A percentile compares a stretch with the other conserved stretches of the same genome.
Conservation (phyloP, 1,284 basidiomycete genomes). For the Trametes polyzona region DNA sequence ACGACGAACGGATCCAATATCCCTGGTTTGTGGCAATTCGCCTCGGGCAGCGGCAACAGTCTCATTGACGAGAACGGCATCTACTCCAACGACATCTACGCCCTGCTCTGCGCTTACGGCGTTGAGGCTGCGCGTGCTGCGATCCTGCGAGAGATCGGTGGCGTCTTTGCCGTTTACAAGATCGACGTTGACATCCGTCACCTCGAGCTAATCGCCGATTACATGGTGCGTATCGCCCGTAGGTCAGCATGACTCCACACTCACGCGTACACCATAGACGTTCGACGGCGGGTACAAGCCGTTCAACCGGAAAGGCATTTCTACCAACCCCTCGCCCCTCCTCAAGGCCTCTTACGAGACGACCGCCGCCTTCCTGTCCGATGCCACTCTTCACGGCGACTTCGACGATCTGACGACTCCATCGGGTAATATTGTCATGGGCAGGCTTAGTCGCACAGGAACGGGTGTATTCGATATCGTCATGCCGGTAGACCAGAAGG, state of each 20-base stretch:
- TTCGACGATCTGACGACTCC: constrained; percentile 91
- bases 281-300: constrained; percentile 97
- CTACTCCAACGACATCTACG: constrained; percentile 96
- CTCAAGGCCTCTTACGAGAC: constrained; percentile 98
- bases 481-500: constrained; percentile 47
- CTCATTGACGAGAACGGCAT: constrained; percentile 86
- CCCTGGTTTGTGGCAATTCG: constrained; percentile 88
- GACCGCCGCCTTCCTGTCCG: constrained; percentile 93
- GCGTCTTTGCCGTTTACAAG: constrained; percentile 96
- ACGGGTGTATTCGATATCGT: constrained; percentile 90
- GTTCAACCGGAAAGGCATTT: constrained; percentile 96
- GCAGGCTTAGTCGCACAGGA: constrained; percentile 81
- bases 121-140: constrained; percentile 96
- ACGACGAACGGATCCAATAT: constrained; percentile 94
- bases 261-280: constrained; percentile 59
- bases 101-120: constrained; percentile 91
- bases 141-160: constrained; percentile 89
- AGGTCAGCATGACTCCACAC: constrained; percentile 9
- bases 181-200: constrained; percentile 96
- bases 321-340: constrained; percentile 89
- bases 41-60: constrained; percentile 59
- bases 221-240: constrained; percentile 75
- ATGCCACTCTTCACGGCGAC: constrained; percentile 93
- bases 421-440: constrained; percentile 91
- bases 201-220: constrained; percentile 97